Base-by-base conservation (phyloP, 805 yeast genomes). In the Schizosaccharomyces octosporus region DNA sequence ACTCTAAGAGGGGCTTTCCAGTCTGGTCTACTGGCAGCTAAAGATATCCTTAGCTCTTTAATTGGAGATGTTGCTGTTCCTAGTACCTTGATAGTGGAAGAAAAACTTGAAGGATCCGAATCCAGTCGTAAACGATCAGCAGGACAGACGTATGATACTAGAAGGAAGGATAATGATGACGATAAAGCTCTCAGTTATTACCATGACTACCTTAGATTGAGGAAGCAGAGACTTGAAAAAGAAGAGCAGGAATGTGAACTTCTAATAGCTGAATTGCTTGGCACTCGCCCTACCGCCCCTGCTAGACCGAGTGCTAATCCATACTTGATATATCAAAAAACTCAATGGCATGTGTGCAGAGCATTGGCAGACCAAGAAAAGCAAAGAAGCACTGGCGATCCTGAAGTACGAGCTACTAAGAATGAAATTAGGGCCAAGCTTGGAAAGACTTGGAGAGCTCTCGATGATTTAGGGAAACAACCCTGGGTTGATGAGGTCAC, bases 1-100 rank as follows among this genome's bases (percentile, higher is more conserved):
- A 73, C 77, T 0, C 72, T 74, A 4, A 76, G 74, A 59, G 77
- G 77, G 3, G 77, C 77, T 0, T 74, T 72, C 60, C 62, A 74
- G 0, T 72, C 76, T 13, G 77, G 77, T 1, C 64, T 74, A 43
- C 64, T 76, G 7, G 76, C 73, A 0, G 76, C 77, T 0, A 70
- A 69, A 27, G 77, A 74, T 59, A 72, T 73, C 2, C 63, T 74
- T 45, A 71, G 71, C 39, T 70, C 74, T 58, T 60, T 74, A 7
- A 68, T 73, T 27, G 77, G 77, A 1, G 71, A 71, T 13, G 68
- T 74, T 24, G 72, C 70, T 55, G 69, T 74, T 1, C 75, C 76
- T 0, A 67, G 70, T 45, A 70, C 72, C 17, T 63, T 73, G 13
- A 67, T 72, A 39, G 29, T 57, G 15, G 42, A 36, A n/a, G 43